Percentiles rank a stretch among this genome's conserved stretches.
These are phyloP conservation scores for Russula virescens DNA, from an alignment of 768 basidiomycete genomes.

Conservation along the genomic window DNA sequence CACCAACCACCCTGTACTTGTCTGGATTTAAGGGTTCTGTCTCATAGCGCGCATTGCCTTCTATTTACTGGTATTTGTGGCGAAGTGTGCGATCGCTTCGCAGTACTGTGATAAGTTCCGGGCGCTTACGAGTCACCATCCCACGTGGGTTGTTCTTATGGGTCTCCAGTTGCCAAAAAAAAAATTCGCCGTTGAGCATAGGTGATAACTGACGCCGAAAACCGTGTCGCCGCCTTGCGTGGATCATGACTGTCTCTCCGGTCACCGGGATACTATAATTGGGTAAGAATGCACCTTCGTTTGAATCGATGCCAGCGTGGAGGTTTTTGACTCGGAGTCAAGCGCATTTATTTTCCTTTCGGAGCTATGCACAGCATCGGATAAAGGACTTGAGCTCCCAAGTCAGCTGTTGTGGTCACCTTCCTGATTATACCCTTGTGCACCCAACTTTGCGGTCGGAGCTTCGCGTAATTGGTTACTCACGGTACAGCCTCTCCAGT, in stretches of 20 bases:
- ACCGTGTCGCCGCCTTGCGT: no score
- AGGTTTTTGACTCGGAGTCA: no score
- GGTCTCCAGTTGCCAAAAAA: no score
- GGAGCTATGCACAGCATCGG: neutral
- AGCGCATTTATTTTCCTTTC: neutral
- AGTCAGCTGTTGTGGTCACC: neutral
- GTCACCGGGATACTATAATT: no score
- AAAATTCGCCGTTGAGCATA: neutral
- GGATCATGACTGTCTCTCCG: no score
- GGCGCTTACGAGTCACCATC: neutral
- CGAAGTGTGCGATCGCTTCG: neutral
- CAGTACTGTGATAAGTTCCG: neutral
- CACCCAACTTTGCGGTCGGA: neutral
- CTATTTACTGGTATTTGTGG: slow-evolving; percentile 1
- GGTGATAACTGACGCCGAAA: no score
- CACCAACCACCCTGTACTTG: no score
- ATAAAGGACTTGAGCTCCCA: neutral
- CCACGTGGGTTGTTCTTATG: no score
- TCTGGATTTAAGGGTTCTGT: no score
- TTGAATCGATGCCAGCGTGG: neutral
- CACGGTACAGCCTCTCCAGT: neutral
- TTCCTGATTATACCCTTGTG: neutral
- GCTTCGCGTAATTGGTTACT: neutral
- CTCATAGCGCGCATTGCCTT: no score
- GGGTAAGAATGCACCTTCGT: no score